Base-by-base conservation (phyloP, 2,329 filamentous ascomycete species). In the Fusarium bulbicola region DNA sequence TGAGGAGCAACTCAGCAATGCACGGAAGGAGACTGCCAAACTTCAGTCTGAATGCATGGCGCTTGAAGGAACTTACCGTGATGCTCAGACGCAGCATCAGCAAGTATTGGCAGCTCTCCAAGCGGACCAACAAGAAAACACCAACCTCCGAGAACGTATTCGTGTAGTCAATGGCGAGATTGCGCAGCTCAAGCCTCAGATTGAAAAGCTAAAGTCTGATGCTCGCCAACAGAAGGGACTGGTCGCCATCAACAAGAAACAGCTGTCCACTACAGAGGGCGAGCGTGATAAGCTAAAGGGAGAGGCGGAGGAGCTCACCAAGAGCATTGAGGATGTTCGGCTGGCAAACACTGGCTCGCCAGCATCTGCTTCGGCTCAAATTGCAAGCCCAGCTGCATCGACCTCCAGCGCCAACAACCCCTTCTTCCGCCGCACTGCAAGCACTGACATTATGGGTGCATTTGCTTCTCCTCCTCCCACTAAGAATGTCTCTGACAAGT, bases 241-340 rank as follows among this genome's bases (percentile, higher is more conserved):
- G 74, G 95, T 97, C 36, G 95, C 96, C 47, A 99, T 99, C 84
- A 98, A 98, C 85, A 98, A 97, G 87, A 99, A 99, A 85, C 96
- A 99, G 83, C 86, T 98, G 68, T 90, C 92, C 40, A 98, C 95
- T 2, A 94, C 92, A 64, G 96, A 99, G 82, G 90, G 89, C 53
- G 95, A 98, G 81, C 90, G 93, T 37, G 95, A 98, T 68, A 95
- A 94, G 85, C 86, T 97, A 43, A 95, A 95, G 84, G 85, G 86
- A 4, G 95, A 98, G 81, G 92, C 92, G 49, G 91, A 91, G 66
- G 91, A 90, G 58, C 87, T 92, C 72, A 88, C 84, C 80, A 92
- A 87, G 86, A 90, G 85, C 77, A 90, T 85, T 75, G 90, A 89
- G 79, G 91, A 90, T 68, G 82, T 84, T 59, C 86, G 86, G 76